Evolutionary conservation across 495 filamentous ascomycete genomes (phyloP).

Genomic region (Aspergillus heteromorphus): DNA sequence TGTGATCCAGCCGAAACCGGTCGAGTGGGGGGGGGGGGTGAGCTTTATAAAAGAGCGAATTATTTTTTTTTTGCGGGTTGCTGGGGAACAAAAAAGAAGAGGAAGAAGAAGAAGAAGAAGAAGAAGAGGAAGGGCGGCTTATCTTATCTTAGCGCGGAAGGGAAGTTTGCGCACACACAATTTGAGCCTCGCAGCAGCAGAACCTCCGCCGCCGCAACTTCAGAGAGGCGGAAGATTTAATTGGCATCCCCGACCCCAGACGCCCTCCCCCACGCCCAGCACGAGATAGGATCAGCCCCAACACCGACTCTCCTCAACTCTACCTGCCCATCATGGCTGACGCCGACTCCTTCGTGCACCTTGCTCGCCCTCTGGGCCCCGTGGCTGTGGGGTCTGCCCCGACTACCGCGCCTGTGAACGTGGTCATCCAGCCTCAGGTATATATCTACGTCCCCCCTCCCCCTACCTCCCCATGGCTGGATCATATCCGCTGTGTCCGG

Average conservation of each 20-base stretch:
- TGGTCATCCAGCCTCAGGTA: conserved; percentile 94
- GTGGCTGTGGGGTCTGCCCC: conserved; percentile 69
- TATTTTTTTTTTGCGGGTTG: conserved; percentile 9
- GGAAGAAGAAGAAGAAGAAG: not conserved
- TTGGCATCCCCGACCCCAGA: conserved; percentile 14
- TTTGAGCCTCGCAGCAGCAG: conserved; percentile 31
- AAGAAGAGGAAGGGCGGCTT: conserved; percentile 22
- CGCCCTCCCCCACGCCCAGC: conserved; percentile 19
- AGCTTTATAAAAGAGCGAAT: not conserved
- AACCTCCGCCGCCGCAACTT: conserved; percentile 19
- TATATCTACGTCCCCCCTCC: too few relatives aligned
- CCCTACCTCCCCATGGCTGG: too few relatives aligned
- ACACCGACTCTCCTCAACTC: conserved; percentile 11
- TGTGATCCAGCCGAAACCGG: not conserved
- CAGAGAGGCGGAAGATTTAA: conserved; percentile 21
- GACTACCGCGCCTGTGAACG: conserved; percentile 82
- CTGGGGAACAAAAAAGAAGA: too few relatives aligned
- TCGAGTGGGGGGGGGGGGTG: not conserved
- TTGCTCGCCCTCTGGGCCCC: conserved; percentile 85
- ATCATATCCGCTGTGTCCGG: not conserved
- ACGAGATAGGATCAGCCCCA: conserved; percentile 11
- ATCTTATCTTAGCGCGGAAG: conserved; percentile 56
- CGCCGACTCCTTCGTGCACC: conserved; percentile 83
- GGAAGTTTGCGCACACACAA: conserved; percentile 45
- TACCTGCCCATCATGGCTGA: conserved; percentile 66